Evolutionary conservation across 176 grass and related monocot species (phyloP).

Genomic region (Otatea glauca): DNA sequence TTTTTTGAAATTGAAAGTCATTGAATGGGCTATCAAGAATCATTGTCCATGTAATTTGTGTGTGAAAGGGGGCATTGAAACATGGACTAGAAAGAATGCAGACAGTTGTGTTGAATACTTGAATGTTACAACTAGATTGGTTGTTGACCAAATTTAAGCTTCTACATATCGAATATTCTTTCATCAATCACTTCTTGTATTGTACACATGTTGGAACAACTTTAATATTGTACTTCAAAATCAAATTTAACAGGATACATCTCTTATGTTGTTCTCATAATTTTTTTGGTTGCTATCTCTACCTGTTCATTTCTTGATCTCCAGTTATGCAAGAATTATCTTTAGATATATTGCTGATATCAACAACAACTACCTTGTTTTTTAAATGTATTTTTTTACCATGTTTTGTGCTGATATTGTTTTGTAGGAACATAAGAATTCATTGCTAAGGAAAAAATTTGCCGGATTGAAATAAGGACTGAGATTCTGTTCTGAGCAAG

Average conservation of each 20-base stretch:
- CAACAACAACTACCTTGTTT: not conserved
- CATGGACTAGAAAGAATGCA: not conserved
- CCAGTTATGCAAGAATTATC: not conserved
- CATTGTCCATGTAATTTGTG: constrained; percentile 9
- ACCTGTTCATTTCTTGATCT: not conserved
- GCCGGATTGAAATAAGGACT: constrained; percentile 37
- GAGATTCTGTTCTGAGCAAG: constrained; percentile 8
- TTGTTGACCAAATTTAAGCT: not conserved
- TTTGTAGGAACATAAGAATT: constrained; percentile 38
- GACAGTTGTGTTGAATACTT: not conserved
- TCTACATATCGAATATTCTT: not conserved
- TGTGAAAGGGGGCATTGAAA: not conserved
- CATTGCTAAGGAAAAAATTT: constrained; percentile 1
- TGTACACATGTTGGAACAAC: not conserved
- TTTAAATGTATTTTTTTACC: not conserved
- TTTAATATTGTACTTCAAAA: not conserved
- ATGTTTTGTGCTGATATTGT: constrained; percentile 13
- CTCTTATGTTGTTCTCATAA: not conserved
- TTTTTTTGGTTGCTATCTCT: not conserved
- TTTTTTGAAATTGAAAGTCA: not conserved
- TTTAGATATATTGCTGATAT: constrained; percentile 9
- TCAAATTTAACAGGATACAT: constrained; percentile 9
- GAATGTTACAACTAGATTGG: not conserved
- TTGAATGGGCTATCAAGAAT: not conserved
- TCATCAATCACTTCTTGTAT: not conserved